phyloP scores from a whole-genome alignment of 805 yeast genomes.

The Spencermartinsiella europaea region DNA sequence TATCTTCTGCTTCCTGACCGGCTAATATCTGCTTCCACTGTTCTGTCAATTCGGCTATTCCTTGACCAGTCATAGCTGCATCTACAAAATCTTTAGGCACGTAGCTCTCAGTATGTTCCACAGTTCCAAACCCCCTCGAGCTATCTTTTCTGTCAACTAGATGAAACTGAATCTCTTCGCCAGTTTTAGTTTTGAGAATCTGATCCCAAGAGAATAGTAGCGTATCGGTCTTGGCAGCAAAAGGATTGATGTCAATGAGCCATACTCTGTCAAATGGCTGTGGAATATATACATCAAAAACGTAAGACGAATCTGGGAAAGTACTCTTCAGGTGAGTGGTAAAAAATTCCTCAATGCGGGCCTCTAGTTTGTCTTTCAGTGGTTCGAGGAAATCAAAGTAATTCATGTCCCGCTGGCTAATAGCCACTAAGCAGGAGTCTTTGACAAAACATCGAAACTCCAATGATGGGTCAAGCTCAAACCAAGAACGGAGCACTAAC shows the following conservation, averaged over 20 bases:
- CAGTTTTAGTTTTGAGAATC: slow-evolving; percentile 35
- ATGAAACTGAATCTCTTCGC: slow-evolving; percentile 40
- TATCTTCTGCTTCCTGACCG: slow-evolving; percentile 10
- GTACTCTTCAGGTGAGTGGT: slow-evolving; percentile 41
- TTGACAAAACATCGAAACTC: slow-evolving; percentile 86
- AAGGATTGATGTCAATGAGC: slow-evolving; percentile 85
- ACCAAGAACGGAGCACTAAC: slow-evolving; percentile 79
- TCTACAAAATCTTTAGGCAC: slow-evolving; percentile 90
- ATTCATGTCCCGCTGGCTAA: slow-evolving; percentile 82
- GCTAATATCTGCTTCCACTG: slow-evolving; percentile 7
- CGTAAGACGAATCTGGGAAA: slow-evolving; percentile 54
- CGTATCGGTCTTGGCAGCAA: slow-evolving; percentile 70
- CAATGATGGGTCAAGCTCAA: slow-evolving; percentile 75
- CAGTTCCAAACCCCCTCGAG: slow-evolving; percentile 68
- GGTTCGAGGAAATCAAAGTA: slow-evolving; percentile 65
- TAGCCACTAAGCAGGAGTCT: slow-evolving; percentile 58
- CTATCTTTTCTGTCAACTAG: slow-evolving; percentile 60
- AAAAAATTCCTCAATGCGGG: slow-evolving; percentile 51
- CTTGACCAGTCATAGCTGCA: slow-evolving; percentile 48
- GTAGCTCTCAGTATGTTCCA: slow-evolving; percentile 83
- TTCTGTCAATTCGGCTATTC: slow-evolving; percentile 12
- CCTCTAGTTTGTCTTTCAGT: slow-evolving; percentile 43
- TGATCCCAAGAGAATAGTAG: slow-evolving; percentile 84
- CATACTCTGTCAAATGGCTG: slow-evolving; percentile 60
- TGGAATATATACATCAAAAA: slow-evolving; percentile 80